A percentile compares a stretch with the other conserved stretches of the same genome.
These are phyloP conservation scores for Penicillium subrubescens DNA, from an alignment of 495 filamentous ascomycete species.

Conservation along the genomic window DNA sequence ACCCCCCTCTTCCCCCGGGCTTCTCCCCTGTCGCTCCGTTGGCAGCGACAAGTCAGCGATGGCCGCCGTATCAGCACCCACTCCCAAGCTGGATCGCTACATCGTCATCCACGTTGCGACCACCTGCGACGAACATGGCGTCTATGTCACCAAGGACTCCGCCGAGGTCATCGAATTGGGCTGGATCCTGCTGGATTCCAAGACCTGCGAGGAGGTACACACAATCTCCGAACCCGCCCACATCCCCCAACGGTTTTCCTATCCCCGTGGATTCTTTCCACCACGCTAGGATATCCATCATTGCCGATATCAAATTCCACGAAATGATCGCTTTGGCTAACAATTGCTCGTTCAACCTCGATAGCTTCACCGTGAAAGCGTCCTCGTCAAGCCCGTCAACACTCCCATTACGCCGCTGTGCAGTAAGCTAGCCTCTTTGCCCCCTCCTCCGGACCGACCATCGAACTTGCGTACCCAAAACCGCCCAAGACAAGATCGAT, in stretches of 20 bases:
- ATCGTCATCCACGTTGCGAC: conserved; percentile 98
- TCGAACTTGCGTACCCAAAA: neutral
- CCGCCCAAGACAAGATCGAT: conserved; percentile 9
- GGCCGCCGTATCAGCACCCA: conserved; percentile 53
- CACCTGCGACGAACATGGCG: conserved; percentile 97
- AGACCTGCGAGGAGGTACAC: conserved; percentile 86
- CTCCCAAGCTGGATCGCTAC: conserved; percentile 84
- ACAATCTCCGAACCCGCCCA: conserved; percentile 19
- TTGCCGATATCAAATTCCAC: conserved; percentile 14
- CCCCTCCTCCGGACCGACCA: neutral
- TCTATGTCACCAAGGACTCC: conserved; percentile 98
- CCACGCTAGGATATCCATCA: neutral
- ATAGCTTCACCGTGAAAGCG: conserved; percentile 90
- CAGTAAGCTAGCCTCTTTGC: conserved; percentile 65
- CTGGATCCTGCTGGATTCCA: conserved; percentile 93
- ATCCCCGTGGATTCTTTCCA: neutral
- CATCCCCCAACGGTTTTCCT: conserved; percentile 13
- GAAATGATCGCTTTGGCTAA: neutral
- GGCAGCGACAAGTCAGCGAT: conserved; percentile 40
- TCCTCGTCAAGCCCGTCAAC: conserved; percentile 97
- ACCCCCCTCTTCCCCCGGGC: conserved; percentile 22
- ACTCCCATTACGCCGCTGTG: conserved; percentile 97
- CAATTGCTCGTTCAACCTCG: conserved; percentile 16
- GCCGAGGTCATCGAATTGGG: conserved; percentile 98
- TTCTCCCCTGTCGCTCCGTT: conserved; percentile 35